phyloP scores from a whole-genome alignment of 305 asterid genomes.

The Withania somnifera region DNA sequence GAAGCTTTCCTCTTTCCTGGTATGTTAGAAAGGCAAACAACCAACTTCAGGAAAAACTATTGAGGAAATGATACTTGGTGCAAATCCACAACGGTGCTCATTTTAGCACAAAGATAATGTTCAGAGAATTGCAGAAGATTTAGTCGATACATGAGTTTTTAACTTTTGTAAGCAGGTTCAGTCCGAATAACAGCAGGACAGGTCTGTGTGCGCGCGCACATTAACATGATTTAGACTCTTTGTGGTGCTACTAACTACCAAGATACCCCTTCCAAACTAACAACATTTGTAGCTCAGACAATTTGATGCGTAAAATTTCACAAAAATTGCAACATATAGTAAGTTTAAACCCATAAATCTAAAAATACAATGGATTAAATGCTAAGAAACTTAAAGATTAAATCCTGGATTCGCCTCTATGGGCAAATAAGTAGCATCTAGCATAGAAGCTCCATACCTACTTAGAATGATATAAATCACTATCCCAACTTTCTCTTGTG shows the following conservation, averaged over 20 bases:
- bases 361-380: too few species aligned
- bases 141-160: not conserved
- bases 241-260: not conserved
- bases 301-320: not conserved
- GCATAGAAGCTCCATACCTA: too few species aligned
- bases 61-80: not conserved
- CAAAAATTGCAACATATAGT: too few species aligned
- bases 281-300: not conserved
- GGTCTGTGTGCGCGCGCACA: too few species aligned
- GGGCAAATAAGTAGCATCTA: not conserved
- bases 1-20: too few species aligned
- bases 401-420: not conserved
- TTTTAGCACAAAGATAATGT: not conserved
- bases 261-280: not conserved
- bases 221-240: not conserved
- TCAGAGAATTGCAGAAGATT: not conserved
- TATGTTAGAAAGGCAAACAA: not conserved
- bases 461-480: too few species aligned
- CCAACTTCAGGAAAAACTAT: too few species aligned
- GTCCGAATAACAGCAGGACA: not conserved
- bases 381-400: too few species aligned
- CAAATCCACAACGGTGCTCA: not conserved
- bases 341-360: too few species aligned
- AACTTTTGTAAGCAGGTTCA: not conserved
- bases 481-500: not conserved